A percentile compares a stretch with the other conserved stretches of the same genome.
Conservation (phyloP, 2,329 filamentous ascomycete species). For the Ceratocystis ficicola region DNA sequence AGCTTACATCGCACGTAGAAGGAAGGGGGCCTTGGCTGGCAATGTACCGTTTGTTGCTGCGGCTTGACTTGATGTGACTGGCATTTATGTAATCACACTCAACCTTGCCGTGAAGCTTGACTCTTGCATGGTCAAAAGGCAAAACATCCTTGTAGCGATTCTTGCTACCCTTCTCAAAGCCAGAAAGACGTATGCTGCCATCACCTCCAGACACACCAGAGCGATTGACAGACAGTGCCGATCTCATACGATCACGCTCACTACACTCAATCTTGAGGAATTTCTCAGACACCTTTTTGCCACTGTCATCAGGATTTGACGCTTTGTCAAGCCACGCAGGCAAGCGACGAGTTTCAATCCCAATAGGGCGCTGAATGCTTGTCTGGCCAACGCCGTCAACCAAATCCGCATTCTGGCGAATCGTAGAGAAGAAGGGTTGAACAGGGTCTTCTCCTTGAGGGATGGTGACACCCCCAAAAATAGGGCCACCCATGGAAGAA, state of each 20-base stretch:
- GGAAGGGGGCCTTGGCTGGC: constrained; percentile 89
- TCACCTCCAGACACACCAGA: constrained; percentile 25
- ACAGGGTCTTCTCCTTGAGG: constrained; percentile 48
- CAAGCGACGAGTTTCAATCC: constrained; percentile 41
- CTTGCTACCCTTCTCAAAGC: constrained; percentile 87
- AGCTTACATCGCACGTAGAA: constrained; percentile 70
- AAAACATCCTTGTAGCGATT: constrained; percentile 98
- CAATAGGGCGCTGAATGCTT: constrained; percentile 39
- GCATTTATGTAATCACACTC: constrained; percentile 93
- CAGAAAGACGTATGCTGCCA: constrained; percentile 59
- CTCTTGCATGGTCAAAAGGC: constrained; percentile 86
- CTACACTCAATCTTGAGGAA: constrained; percentile 74
- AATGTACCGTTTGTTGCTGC: constrained; percentile 87
- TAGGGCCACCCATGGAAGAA: constrained; percentile 38
- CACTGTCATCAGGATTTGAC: constrained; percentile 54
- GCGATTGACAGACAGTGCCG: constrained; percentile 48
- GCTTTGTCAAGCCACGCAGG: constrained; percentile 69
- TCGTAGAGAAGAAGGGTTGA: constrained; percentile 92
- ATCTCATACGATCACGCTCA: constrained; percentile 86
- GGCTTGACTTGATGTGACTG: constrained; percentile 66
- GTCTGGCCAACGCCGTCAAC: constrained; percentile 84
- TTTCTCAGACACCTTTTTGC: constrained; percentile 66
- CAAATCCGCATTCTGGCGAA: constrained; percentile 91
- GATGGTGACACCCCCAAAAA: constrained; percentile 81
- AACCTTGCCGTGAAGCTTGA: constrained; percentile 58